Evolutionary conservation across 441 rosid species (phyloP).

Genomic region (Populus hybrid): DNA sequence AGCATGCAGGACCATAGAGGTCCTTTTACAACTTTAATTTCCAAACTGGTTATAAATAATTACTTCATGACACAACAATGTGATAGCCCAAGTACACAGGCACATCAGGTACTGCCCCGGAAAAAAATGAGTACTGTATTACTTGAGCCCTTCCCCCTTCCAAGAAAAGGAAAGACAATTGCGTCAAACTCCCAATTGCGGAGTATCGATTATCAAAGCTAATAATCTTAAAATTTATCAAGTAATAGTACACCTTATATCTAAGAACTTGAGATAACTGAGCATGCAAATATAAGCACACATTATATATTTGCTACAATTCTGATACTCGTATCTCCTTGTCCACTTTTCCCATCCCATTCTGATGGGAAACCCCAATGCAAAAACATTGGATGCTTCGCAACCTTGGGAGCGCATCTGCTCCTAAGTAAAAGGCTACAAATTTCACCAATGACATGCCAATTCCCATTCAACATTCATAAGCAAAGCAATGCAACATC

Average conservation of each 20-base stretch:
- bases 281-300: not conserved
- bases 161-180: not conserved
- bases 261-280: not conserved
- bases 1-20: not conserved
- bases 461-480: not conserved
- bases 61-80: not conserved
- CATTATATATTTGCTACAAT: not conserved
- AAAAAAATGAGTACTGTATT: not conserved
- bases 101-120: not conserved
- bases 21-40: too few relatives aligned
- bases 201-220: not conserved
- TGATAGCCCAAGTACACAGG: not conserved
- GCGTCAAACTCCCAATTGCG: not conserved
- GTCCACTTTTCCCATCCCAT: not conserved
- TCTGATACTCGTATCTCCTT: not conserved
- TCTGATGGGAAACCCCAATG: not conserved
- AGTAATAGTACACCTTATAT: not conserved
- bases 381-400: not conserved
- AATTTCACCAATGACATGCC: not conserved
- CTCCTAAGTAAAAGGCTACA: not conserved
- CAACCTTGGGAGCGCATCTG: not conserved
- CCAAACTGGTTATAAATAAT: not conserved
- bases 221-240: not conserved
- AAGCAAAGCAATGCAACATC: not conserved
- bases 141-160: not conserved